These are phyloP conservation scores for Penicillium psychrofluorescens DNA, from an alignment of 495 filamentous ascomycete species.

Conservation along the genomic window DNA sequence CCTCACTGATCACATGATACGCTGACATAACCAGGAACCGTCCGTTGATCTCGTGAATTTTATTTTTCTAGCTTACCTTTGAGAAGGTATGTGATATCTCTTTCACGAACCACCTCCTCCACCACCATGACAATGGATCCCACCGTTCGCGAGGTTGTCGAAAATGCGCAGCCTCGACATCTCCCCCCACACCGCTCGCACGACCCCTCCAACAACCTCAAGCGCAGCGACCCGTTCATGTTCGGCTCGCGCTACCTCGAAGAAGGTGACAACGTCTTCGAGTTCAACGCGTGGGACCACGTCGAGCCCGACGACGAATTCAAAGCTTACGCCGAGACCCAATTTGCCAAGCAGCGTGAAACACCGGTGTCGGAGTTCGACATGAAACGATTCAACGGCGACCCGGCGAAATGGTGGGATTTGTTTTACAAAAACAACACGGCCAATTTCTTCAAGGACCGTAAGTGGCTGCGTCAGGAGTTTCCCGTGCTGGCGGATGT, in stretches of 20 bases:
- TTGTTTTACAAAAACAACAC: conserved; percentile 93
- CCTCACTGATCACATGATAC: too few species aligned
- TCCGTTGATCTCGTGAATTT: neutral
- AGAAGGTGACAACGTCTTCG: conserved; percentile 77
- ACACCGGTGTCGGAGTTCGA: conserved; percentile 84
- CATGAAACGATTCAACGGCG: conserved; percentile 72
- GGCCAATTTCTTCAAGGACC: conserved; percentile 95
- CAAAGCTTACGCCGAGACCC: conserved; percentile 69
- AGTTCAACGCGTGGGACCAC: conserved; percentile 98
- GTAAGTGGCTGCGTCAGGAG: conserved; percentile 93
- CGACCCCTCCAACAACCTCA: conserved; percentile 52
- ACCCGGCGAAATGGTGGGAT: conserved; percentile 95
- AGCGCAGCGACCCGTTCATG: conserved; percentile 85
- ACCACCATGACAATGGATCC: conserved; percentile 17
- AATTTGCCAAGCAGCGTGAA: conserved; percentile 74
- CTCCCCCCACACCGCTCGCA: conserved; percentile 41
- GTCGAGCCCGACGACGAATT: conserved; percentile 80
- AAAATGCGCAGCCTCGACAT: conserved; percentile 40
- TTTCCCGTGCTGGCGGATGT: conserved; percentile 76
- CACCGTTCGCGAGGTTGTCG: conserved; percentile 21
- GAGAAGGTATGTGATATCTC: too few species aligned
- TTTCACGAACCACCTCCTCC: too few species aligned
- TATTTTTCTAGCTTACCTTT: too few species aligned
- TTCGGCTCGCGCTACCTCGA: conserved; percentile 86
- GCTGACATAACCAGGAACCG: too few species aligned